Base-by-base conservation (phyloP, 116 monocot species). In the Papilionanthe hybrid region DNA sequence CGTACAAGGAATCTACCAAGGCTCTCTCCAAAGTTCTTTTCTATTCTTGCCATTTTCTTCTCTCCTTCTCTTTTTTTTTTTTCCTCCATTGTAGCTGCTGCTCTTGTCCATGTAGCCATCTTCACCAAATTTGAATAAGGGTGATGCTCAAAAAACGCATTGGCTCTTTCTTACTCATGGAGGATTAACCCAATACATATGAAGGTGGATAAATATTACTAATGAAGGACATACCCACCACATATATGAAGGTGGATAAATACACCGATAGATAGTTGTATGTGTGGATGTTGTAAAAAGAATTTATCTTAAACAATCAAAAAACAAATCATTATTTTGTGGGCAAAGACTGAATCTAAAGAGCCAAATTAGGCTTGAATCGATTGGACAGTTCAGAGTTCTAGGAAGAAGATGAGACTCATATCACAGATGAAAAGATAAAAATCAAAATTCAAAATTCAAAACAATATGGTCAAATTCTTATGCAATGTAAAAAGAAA, bases 391-490 rank as follows among this genome's bases (percentile, higher is more conserved):
- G 23, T 63, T 63, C 22, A 25, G 0, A 23, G 1, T 22, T 6
- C 5, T 25, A 25, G 8, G 2, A 63, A 63, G 9, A 63, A 23
- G n/a, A 63, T 63, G n/a, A 63, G 9, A 63, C 23, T 23, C 63
- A 63, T 63, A 63, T 72, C 7, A 43, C 43, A 72, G 19, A 72
- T 73, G 3, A 44, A 73, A 73, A 73, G 10, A 18, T 41, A 30
- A 11, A 71, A 11, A 71, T 41, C 44, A 43, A n/a, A n/a, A n/a
- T n/a, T 44, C 44, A 1, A 44, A 44, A 29, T 44, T 44, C 7
- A 73, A 43, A 73, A 71, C 71, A 8, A 73, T n/a, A 73, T 43
- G 44, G 7, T 73, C 73, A n/a, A 44, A 9, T 73, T 73, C 42
- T 73, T 0, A 71, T 71, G 53, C 15, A 2, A 9, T 6, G 17